These are phyloP conservation scores for Triadica sebifera DNA, from an alignment of 345 rosid species.

Conservation along the genomic window DNA sequence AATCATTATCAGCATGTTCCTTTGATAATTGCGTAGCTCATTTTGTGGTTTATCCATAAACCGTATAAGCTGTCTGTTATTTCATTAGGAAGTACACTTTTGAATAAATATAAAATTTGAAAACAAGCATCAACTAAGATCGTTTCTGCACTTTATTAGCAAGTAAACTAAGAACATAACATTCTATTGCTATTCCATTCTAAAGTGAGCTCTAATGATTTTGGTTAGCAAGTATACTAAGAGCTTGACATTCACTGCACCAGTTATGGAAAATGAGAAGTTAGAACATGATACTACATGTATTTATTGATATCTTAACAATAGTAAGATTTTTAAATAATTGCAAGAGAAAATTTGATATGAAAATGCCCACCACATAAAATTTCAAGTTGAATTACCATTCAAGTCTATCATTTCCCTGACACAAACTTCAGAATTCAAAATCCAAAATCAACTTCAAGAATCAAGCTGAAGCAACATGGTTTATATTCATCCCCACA, in stretches of 20 bases:
- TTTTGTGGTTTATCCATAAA: too few species aligned
- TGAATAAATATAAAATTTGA: background rate
- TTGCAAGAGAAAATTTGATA: background rate
- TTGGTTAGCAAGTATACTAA: too few species aligned
- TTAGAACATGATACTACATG: background rate
- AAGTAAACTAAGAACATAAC: background rate
- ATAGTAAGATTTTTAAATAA: background rate
- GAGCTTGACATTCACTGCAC: too few species aligned
- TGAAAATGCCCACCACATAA: too few species aligned
- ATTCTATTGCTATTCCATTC: background rate
- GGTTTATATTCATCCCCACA: too few species aligned
- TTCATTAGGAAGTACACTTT: background rate
- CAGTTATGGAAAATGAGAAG: background rate
- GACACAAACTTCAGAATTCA: too few species aligned
- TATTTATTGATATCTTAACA: background rate
- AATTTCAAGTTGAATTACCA: too few species aligned
- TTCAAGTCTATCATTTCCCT: too few species aligned
- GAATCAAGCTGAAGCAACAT: too few species aligned
- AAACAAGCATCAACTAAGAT: background rate
- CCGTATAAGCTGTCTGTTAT: too few species aligned
- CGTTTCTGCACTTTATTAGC: background rate
- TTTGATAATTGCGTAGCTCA: conserved; percentile 35
- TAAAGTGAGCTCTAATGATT: background rate
- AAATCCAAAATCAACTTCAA: too few species aligned
- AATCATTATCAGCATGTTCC: conserved; percentile 35